Evolutionary conservation across 768 basidiomycete species (phyloP).

Genomic region (Rhodotorula taiwanensis): DNA sequence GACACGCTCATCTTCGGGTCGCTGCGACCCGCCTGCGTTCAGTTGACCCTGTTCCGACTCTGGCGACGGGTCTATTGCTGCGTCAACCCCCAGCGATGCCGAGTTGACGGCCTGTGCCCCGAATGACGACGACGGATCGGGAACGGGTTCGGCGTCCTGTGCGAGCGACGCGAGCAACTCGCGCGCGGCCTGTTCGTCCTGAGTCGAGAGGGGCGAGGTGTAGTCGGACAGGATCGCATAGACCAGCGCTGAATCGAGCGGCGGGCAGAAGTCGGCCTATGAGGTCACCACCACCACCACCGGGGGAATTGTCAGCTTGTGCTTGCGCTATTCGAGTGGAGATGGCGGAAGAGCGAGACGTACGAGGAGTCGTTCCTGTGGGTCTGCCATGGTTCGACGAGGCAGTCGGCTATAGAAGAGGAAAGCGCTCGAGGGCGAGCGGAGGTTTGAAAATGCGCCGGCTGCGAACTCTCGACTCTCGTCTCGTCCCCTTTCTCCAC

Average conservation of each 20-base stretch:
- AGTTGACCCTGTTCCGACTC: no score
- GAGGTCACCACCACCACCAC: background rate
- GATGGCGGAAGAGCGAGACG: background rate
- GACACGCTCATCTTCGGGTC: background rate
- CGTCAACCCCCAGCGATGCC: background rate
- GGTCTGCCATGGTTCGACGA: background rate
- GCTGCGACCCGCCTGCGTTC: no score
- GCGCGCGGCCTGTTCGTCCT: constrained; percentile 15
- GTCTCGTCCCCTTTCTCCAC: background rate
- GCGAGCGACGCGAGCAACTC: constrained; percentile 20
- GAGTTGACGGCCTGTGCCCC: no score
- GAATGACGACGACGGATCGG: background rate
- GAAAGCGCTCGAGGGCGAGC: constrained; percentile 7
- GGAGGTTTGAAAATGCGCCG: no score
- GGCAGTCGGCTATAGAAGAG: background rate
- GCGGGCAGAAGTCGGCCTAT: constrained; percentile 24
- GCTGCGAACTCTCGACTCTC: no score
- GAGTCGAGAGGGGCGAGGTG: background rate
- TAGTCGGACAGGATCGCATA: constrained; percentile 31
- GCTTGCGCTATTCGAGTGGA: background rate
- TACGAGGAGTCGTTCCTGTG: background rate
- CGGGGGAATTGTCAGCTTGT: background rate
- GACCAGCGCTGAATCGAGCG: constrained; percentile 27
- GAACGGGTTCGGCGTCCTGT: constrained; percentile 28
- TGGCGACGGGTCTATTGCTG: no score